phyloP scores from a whole-genome alignment of 495 filamentous ascomycete genomes.

The Annulohypoxylon maeteangense region DNA sequence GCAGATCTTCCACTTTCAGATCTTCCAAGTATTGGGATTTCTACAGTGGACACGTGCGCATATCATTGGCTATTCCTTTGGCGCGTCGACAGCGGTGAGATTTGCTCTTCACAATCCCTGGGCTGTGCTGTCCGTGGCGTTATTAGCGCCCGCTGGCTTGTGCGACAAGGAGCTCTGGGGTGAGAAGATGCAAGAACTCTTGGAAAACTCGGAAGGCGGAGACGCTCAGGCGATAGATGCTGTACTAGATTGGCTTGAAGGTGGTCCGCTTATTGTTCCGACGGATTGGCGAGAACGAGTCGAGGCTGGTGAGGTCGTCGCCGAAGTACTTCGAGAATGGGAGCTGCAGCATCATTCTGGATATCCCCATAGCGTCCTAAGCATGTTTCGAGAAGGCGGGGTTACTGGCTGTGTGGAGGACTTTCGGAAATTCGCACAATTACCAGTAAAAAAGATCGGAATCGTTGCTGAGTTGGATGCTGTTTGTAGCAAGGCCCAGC shows the following conservation, averaged over 20 bases:
- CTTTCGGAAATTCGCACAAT: background rate
- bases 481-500: background rate
- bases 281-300: constrained; percentile 3
- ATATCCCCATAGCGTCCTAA: background rate
- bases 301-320: background rate
- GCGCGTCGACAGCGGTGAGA: background rate
- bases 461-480: background rate
- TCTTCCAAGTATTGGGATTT: constrained; percentile 2
- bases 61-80: background rate
- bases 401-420: background rate
- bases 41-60: constrained; percentile 1
- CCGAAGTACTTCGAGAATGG: background rate
- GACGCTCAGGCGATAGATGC: background rate
- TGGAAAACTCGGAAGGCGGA: background rate
- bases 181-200: background rate
- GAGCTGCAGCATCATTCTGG: background rate
- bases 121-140: background rate
- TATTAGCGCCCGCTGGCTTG: background rate
- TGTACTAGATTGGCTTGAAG: background rate
- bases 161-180: background rate
- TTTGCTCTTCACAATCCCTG: constrained; percentile 1
- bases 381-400: constrained; percentile 1
- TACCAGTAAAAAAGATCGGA: background rate
- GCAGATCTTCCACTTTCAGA: constrained; percentile 6
- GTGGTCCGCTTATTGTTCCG: background rate